Base-by-base conservation (phyloP, 1,284 basidiomycete species). In the Trichosporon ovoides region DNA sequence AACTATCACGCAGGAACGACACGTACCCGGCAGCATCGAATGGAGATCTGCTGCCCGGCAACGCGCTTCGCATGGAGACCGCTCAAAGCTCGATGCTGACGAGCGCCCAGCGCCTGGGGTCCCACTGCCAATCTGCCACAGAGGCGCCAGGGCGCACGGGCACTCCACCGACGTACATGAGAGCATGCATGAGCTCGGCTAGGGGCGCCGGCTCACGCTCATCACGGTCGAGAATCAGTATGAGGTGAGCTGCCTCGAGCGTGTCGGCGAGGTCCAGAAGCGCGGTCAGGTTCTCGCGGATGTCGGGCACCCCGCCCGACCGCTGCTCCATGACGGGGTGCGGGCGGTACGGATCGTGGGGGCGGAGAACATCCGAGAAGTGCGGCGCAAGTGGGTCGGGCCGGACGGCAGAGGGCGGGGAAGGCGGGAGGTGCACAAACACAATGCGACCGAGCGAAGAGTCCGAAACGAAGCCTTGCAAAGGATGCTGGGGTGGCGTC, bases 121-220 rank as follows among this genome's bases (percentile, higher is more conserved):
- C 73, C 73, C 74, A 78, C 28, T 73, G 70, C 66, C 71, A 76
- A 9, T 72, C 73, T 19, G 70, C 72, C 28, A 72, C 67, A 18
- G 71, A 58, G 3, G 56, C 66, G 18, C 72, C 69, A 20, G 69
- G 70, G 43, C 66, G 62, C 13, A 77, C 52, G 5, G 76, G 71
- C 48, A 67, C 64, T 2, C 75, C 75, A 13, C 76, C 76, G 28
- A 73, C 73, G 57, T 75, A 78, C 67, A 77, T 75, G 56, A 78
- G 59, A 18, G 72, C 68, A 63, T 78, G 76, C 36, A 78, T 64
- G 38, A 76, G 59, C 46, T 75, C 72, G 6, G 68, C 66, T 43
- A 78, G 60, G 16, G 66, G 66, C 13, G 71, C 71, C 35, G 66
- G 68, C 19, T 71, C 71, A 24, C 71, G 60, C 54, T 75, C 74